phyloP scores from a whole-genome alignment of 345 rosid species.

The Lumnitzera racemosa region DNA sequence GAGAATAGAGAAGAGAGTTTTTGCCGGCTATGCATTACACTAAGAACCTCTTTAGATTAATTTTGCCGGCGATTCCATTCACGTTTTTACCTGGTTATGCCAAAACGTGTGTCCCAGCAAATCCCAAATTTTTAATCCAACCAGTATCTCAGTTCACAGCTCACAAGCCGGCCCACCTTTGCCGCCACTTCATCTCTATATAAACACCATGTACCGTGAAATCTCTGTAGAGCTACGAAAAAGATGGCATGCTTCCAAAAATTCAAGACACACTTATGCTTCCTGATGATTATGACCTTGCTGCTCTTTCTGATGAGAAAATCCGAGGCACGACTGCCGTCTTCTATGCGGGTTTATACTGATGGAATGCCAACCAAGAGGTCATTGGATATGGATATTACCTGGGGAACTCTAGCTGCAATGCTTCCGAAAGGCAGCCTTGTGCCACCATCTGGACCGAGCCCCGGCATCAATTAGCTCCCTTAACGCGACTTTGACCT shows the following conservation, averaged over 20 bases:
- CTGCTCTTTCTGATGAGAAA: too few relatives aligned
- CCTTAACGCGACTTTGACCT: too few relatives aligned
- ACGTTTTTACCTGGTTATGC: background rate
- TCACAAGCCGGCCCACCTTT: slow-evolving; percentile 32
- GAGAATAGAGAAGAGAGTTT: too few relatives aligned
- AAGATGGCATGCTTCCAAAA: slow-evolving; percentile 9
- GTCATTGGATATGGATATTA: background rate
- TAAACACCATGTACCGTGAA: background rate
- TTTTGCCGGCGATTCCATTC: too few relatives aligned
- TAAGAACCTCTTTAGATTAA: too few relatives aligned
- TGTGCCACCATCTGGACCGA: slow-evolving; percentile 42
- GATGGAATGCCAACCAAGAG: background rate
- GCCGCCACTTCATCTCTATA: slow-evolving; percentile 3
- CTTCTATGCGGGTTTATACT: background rate
- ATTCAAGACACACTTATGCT: slow-evolving; percentile 2
- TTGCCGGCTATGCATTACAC: too few relatives aligned
- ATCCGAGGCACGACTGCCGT: slow-evolving; percentile 17
- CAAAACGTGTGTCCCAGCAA: background rate
- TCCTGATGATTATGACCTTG: slow-evolving; percentile 8
- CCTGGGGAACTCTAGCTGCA: slow-evolving; percentile 9
- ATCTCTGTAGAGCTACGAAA: background rate
- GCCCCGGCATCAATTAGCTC: slow-evolving; percentile 25
- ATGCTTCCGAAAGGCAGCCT: slow-evolving; percentile 39
- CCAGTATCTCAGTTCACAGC: slow-evolving; percentile 19
- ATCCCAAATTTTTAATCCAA: background rate